These are phyloP conservation scores for Sordaria brevicollis DNA, from an alignment of 495 filamentous ascomycete genomes.

Conservation along the genomic window DNA sequence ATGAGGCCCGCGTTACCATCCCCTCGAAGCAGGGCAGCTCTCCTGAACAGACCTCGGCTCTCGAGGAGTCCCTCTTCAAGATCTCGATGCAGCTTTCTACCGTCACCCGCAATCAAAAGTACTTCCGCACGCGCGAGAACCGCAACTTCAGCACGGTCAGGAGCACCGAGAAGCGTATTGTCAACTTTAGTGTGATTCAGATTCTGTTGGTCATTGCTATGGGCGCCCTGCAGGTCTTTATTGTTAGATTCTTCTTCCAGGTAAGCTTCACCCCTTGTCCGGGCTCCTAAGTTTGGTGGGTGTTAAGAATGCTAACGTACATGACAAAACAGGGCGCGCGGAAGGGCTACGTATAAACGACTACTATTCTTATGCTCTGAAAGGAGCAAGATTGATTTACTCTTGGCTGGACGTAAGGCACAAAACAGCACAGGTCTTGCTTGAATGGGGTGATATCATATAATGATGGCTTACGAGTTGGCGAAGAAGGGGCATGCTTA, in stretches of 20 bases:
- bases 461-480: constrained; percentile 14
- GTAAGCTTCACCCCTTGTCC: constrained; percentile 24
- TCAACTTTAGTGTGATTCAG: constrained; percentile 95
- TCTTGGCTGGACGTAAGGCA: constrained; percentile 15
- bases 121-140: constrained; percentile 98
- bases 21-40: constrained; percentile 85
- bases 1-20: constrained; percentile 73
- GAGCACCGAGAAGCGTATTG: constrained; percentile 89
- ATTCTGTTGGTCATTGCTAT: constrained; percentile 86
- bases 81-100: constrained; percentile 90
- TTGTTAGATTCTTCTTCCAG: constrained; percentile 98
- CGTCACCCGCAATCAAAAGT: constrained; percentile 95
- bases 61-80: constrained; percentile 96
- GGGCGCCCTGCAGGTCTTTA: constrained; percentile 94
- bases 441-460: constrained; percentile 12
- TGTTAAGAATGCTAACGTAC: constrained; percentile 8
- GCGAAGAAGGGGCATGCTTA: background rate
- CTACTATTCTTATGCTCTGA: background rate
- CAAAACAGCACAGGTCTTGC: constrained; percentile 13
- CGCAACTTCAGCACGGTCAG: constrained; percentile 96
- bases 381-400: constrained; percentile 3
- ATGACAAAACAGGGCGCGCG: constrained; percentile 35
- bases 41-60: constrained; percentile 80
- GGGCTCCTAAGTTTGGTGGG: background rate
- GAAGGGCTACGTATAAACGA: constrained; percentile 47